phyloP scores from a whole-genome alignment of 345 rosid genomes.

The Kandelia obovata region DNA sequence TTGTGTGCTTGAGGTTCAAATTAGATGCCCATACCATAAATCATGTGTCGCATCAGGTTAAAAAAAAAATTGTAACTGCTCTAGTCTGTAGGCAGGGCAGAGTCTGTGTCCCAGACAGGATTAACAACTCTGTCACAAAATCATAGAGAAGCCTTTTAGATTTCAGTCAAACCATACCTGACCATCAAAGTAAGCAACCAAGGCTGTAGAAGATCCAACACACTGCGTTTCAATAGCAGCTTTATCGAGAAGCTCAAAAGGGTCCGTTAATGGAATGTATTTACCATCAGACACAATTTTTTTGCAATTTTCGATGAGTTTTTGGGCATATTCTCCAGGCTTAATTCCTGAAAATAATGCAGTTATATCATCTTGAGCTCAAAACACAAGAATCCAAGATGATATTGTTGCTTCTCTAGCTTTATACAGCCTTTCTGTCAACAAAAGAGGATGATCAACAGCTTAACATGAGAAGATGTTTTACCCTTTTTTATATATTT shows the following conservation, averaged over 20 bases:
- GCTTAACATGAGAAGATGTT: no score
- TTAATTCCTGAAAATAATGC: conserved; percentile 37
- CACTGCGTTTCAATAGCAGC: conserved; percentile 51
- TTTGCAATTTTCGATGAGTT: conserved; percentile 51
- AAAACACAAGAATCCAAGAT: neutral
- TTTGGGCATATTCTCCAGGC: conserved; percentile 47
- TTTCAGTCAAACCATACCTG: conserved; percentile 40
- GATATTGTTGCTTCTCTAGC: neutral
- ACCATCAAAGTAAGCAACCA: conserved; percentile 60
- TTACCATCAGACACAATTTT: conserved; percentile 39
- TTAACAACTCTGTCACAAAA: no score
- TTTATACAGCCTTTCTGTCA: no score
- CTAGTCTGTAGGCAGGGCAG: no score
- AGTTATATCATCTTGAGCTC: neutral
- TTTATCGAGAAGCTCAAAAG: conserved; percentile 46
- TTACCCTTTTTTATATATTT: no score
- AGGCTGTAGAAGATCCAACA: conserved; percentile 58
- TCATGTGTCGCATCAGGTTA: no score
- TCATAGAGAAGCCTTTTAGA: neutral
- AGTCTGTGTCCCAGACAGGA: no score
- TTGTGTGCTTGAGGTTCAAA: no score
- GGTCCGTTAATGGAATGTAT: conserved; percentile 34
- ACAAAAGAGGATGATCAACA: no score
- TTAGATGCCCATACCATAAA: no score
- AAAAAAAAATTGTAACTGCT: no score